Base-by-base conservation (phyloP, 208 protist species). In the Trichomonas vaginalis region DNA sequence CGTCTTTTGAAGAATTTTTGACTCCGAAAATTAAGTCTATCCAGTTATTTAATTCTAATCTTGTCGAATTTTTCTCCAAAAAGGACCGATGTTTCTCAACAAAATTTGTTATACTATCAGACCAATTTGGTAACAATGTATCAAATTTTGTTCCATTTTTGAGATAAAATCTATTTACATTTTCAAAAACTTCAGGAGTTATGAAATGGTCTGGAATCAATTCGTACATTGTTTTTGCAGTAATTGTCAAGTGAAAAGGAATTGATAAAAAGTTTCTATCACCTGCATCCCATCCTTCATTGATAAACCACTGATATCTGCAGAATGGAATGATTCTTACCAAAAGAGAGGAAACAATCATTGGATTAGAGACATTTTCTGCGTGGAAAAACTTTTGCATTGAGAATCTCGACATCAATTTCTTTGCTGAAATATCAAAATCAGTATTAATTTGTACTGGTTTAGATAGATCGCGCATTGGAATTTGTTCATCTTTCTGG, bases 241-340 rank as follows among this genome's bases (percentile, higher is more conserved):
- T 88, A 10, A 88, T 47, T 88, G 82, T 45, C 6, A 47, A 88
- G 9, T 45, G 14, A 10, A 47, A 88, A 48, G 82, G 82, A 88
- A 88, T 88, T n/a, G 82, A 88, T 4, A 88, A 45, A 42, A 88
- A 88, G 82, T 88, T 88, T 48, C 82, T 88, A n/a, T 47, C 40
- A 4, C 40, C 40, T 48, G 17, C 17, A 47, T 88, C 82, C 82
- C 82, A 88, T 47, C 82, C 82, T 0, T 88, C 40, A 88, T 88
- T 88, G 17, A 88, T 47, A 23, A 47, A 47, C 82, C 82, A 88
- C 47, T 88, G 82, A 32, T 45, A 47, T 17, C 82, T 21, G 40
- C 82, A 88, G 37, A 88, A 88, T 48, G 82, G 82, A 45, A 47
- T n/a, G 3, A 88, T 47, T 47, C 82, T 45, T n/a, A 45, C 17